These are phyloP conservation scores for Silene uniflora DNA, from an alignment of 148 eudicot genomes.

Conservation along the genomic window DNA sequence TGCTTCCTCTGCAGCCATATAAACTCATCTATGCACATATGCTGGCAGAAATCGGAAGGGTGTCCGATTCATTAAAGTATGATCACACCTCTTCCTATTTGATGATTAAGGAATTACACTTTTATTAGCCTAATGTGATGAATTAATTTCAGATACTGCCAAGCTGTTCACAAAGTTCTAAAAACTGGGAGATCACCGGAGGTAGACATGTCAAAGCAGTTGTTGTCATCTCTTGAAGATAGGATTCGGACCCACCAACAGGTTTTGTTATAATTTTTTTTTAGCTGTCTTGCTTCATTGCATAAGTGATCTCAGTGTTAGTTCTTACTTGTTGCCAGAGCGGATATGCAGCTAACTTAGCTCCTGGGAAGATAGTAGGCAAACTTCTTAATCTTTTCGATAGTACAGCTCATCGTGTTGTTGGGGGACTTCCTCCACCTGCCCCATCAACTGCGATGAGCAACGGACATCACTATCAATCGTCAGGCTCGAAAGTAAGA, in stretches of 20 bases:
- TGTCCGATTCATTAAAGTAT: slow-evolving; percentile 87
- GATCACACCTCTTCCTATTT: slow-evolving; percentile 16
- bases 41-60: slow-evolving; percentile 95
- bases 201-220: slow-evolving; percentile 63
- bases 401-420: slow-evolving; percentile 86
- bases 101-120: slow-evolving; percentile 1
- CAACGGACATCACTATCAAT: slow-evolving; percentile 42
- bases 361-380: slow-evolving; percentile 77
- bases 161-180: slow-evolving; percentile 63
- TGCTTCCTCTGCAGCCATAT: slow-evolving; percentile 84
- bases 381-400: slow-evolving; percentile 80
- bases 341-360: slow-evolving; percentile 82
- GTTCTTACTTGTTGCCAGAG: slow-evolving; percentile 45
- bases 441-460: slow-evolving; percentile 55
- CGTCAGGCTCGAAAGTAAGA: slow-evolving; percentile 49
- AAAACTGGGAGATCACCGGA: slow-evolving; percentile 82
- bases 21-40: slow-evolving; percentile 84
- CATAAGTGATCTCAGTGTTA: slow-evolving; percentile 9
- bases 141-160: slow-evolving; percentile 71
- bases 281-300: not conserved
- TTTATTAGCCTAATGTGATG: slow-evolving; percentile 25
- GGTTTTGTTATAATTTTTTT: slow-evolving; percentile 33
- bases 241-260: slow-evolving; percentile 87
- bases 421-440: slow-evolving; percentile 91
- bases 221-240: slow-evolving; percentile 77